A percentile compares a stretch with the other conserved stretches of the same genome.
Conservation (phyloP, 352 stramenopile species). For the Phytopythium sindhum region DNA sequence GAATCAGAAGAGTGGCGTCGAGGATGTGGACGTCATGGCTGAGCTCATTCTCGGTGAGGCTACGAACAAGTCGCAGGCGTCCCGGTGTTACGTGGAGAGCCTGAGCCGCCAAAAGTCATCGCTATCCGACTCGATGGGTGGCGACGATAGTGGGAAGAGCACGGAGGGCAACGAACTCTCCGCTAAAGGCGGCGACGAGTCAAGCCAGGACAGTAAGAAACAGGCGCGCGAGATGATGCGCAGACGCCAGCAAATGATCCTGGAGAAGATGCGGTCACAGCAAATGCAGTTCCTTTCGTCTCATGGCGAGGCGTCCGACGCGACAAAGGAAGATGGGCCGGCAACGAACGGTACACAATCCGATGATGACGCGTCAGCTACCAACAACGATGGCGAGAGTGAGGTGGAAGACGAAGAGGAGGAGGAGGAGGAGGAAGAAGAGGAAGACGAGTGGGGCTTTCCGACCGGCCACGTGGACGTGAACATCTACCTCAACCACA, state of each 20-base stretch:
- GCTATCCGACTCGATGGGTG: neutral
- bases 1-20: constrained; percentile 15
- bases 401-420: constrained; percentile 35
- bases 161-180: neutral
- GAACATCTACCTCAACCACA: constrained; percentile 62
- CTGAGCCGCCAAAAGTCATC: neutral
- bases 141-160: constrained; percentile 3
- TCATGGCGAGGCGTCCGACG: constrained; percentile 23
- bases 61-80: constrained; percentile 22
- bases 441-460: constrained; percentile 78
- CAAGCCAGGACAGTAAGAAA: constrained; percentile 4
- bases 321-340: constrained; percentile 15
- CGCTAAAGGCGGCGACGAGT: neutral
- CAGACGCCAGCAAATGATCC: constrained; percentile 57
- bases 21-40: constrained; percentile 22
- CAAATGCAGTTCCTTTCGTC: constrained; percentile 71
- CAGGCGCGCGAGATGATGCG: constrained; percentile 60
- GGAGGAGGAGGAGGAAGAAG: constrained; percentile 59
- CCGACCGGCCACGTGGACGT: constrained; percentile 69
- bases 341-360: neutral
- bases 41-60: constrained; percentile 20
- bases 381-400: constrained; percentile 20
- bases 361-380: neutral
- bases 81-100: constrained; percentile 17
- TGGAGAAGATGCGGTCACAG: constrained; percentile 68